phyloP scores from a whole-genome alignment of 1,284 basidiomycete species.

The Phenoliferia sp. region DNA sequence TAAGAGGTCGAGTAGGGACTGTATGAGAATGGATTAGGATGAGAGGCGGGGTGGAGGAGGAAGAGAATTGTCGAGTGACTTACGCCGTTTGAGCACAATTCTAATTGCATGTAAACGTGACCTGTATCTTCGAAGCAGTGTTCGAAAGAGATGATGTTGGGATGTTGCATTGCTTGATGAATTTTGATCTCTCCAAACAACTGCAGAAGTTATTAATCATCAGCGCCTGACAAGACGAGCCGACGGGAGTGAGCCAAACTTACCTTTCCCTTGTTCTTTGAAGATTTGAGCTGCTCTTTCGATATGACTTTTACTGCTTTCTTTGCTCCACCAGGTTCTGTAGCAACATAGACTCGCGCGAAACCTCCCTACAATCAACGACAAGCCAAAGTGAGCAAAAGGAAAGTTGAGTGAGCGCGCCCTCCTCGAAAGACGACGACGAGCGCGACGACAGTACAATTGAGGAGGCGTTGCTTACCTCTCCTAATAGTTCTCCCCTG shows the following conservation, averaged over 20 bases:
- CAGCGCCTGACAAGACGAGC: neutral
- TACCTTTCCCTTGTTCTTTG: slow-evolving; percentile 43
- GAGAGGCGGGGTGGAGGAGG: neutral
- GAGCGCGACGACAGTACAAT: neutral
- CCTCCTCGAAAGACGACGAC: neutral
- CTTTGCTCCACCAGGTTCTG: slow-evolving; percentile 22
- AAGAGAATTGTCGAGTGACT: slow-evolving; percentile 30
- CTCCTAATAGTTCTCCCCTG: slow-evolving; percentile 38
- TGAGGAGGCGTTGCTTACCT: slow-evolving; percentile 46
- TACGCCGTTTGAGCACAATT: slow-evolving; percentile 80
- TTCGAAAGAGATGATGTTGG: slow-evolving; percentile 86
- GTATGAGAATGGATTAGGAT: slow-evolving; percentile 31
- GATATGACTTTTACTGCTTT: slow-evolving; percentile 47
- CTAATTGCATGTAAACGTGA: slow-evolving; percentile 96
- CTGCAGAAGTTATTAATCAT: slow-evolving; percentile 44
- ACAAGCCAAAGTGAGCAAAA: neutral
- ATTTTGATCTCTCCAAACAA: slow-evolving; percentile 99
- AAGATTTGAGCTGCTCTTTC: slow-evolving; percentile 45
- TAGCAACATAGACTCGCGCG: slow-evolving; percentile 34
- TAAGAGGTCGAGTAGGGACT: slow-evolving; percentile 78
- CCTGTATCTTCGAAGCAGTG: slow-evolving; percentile 94
- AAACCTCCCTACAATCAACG: slow-evolving; percentile 36
- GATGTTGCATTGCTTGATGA: slow-evolving; percentile 82
- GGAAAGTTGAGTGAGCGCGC: neutral
- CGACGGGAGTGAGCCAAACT: neutral